A percentile compares a stretch with the other conserved stretches of the same genome.
Conservation (phyloP, 228 moss, liverwort and hornwort genomes). For the Sphagnum fallax region DNA sequence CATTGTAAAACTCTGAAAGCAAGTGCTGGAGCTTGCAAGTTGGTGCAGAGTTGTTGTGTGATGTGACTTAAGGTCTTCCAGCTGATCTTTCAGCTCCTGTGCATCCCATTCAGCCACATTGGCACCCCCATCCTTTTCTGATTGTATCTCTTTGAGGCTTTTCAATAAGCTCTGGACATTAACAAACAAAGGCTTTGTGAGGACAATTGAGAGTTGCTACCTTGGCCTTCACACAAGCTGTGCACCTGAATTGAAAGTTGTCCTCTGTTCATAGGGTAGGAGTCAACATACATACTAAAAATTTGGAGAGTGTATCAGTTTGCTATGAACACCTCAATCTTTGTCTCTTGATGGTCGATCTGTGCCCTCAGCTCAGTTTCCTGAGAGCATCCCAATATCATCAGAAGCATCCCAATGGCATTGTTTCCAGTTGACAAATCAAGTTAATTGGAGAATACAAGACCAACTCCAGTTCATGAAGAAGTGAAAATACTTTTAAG, state of each 20-base stretch:
- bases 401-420: too few species aligned
- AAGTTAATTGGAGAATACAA: too few species aligned
- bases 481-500: too few species aligned
- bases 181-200: too few species aligned
- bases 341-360: slow-evolving; percentile 33
- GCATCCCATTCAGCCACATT: slow-evolving; percentile 22
- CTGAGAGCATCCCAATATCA: slow-evolving; percentile 11
- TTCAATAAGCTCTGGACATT: slow-evolving; percentile 24
- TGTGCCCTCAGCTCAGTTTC: slow-evolving; percentile 29
- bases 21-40: slow-evolving; percentile 23
- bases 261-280: too few species aligned
- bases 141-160: slow-evolving; percentile 28
- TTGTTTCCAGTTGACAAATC: too few species aligned
- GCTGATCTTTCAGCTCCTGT: slow-evolving; percentile 25
- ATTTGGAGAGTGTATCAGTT: too few species aligned
- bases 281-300: too few species aligned
- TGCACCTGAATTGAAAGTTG: too few species aligned
- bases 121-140: slow-evolving; percentile 31
- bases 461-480: too few species aligned
- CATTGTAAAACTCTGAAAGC: slow-evolving; percentile 17
- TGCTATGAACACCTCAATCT: slow-evolving; percentile 29
- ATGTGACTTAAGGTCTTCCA: slow-evolving; percentile 40
- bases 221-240: too few species aligned
- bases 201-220: too few species aligned
- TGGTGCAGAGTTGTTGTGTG: slow-evolving; percentile 30